phyloP scores from a whole-genome alignment of 2,329 filamentous ascomycete species.

The Lithohypha guttulata region DNA sequence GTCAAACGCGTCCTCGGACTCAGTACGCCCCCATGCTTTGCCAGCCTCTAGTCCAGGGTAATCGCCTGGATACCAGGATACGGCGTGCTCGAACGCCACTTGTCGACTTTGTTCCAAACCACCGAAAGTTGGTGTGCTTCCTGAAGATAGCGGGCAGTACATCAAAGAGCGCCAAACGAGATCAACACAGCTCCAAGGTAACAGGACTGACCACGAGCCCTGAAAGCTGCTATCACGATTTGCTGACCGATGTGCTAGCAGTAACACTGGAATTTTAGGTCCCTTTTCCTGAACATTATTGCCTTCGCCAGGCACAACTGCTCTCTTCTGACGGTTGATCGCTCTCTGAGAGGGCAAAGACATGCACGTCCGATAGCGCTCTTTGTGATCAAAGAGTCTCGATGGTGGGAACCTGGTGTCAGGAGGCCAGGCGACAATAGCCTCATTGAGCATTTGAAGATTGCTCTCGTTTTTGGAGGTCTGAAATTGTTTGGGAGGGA shows the following conservation, averaged over 20 bases:
- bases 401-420: slow-evolving; percentile 42
- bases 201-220: slow-evolving; percentile 69
- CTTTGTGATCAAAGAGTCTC: slow-evolving; percentile 57
- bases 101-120: slow-evolving; percentile 72
- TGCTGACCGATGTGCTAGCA: slow-evolving; percentile 50
- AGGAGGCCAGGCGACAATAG: slow-evolving; percentile 57
- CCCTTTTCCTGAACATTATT: slow-evolving; percentile 51
- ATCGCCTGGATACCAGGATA: slow-evolving; percentile 80
- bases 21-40: slow-evolving; percentile 61
- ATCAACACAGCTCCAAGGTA: slow-evolving; percentile 82
- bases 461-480: slow-evolving; percentile 23
- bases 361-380: slow-evolving; percentile 53
- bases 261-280: slow-evolving; percentile 64
- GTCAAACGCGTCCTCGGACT: slow-evolving; percentile 48
- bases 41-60: slow-evolving; percentile 70
- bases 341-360: slow-evolving; percentile 65
- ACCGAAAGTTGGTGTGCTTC: slow-evolving; percentile 71
- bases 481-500: slow-evolving; percentile 54
- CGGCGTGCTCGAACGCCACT: slow-evolving; percentile 65
- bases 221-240: slow-evolving; percentile 41
- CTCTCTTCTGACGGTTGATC: slow-evolving; percentile 64
- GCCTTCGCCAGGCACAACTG: slow-evolving; percentile 51
- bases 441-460: slow-evolving; percentile 42
- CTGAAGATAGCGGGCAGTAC: slow-evolving; percentile 67
- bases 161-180: slow-evolving; percentile 80